Percentiles rank a stretch among this genome's conserved stretches.
These are phyloP conservation scores for Microbotryum lychnidis-dioicae DNA, from an alignment of 1,284 basidiomycete genomes.

Conservation along the genomic window DNA sequence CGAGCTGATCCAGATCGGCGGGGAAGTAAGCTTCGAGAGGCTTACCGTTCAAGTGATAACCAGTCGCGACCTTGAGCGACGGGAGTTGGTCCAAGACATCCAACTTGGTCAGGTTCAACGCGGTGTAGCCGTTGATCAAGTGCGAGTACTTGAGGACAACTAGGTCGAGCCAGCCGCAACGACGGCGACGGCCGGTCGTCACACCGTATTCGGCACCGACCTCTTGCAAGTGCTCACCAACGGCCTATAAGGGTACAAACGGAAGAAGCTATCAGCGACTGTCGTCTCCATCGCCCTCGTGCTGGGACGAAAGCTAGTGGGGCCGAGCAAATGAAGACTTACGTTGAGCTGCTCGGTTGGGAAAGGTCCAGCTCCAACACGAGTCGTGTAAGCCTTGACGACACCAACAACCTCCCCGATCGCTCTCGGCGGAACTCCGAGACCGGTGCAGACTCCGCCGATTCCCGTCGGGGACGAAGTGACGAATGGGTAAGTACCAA, in stretches of 20 bases:
- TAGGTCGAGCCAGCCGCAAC: slow-evolving; percentile 96
- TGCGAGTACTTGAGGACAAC: slow-evolving; percentile 89
- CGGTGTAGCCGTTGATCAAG: slow-evolving; percentile 92
- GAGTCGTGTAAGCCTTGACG: slow-evolving; percentile 94
- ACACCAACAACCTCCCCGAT: slow-evolving; percentile 85
- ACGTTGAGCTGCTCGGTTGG: slow-evolving; percentile 90
- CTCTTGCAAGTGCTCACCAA: slow-evolving; percentile 84
- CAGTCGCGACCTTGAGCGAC: slow-evolving; percentile 82
- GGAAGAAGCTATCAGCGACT: neutral
- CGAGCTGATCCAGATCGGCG: slow-evolving; percentile 39
- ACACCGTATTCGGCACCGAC: slow-evolving; percentile 86
- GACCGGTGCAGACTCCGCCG: slow-evolving; percentile 90
- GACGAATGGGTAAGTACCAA: slow-evolving; percentile 95
- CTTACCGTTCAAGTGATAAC: slow-evolving; percentile 69
- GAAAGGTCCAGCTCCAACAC: slow-evolving; percentile 95
- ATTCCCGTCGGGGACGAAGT: slow-evolving; percentile 88
- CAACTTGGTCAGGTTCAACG: slow-evolving; percentile 90
- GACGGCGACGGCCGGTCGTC: slow-evolving; percentile 82
- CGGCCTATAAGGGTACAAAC: slow-evolving; percentile 47
- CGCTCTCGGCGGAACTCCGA: slow-evolving; percentile 82
- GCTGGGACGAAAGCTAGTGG: neutral
- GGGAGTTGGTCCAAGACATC: slow-evolving; percentile 79
- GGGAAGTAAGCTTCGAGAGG: slow-evolving; percentile 74
- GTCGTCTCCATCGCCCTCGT: neutral
- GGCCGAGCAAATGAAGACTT: slow-evolving; percentile 34